Conservation (phyloP, 2,329 filamentous ascomycete species). For the Colletotrichum sp. region DNA sequence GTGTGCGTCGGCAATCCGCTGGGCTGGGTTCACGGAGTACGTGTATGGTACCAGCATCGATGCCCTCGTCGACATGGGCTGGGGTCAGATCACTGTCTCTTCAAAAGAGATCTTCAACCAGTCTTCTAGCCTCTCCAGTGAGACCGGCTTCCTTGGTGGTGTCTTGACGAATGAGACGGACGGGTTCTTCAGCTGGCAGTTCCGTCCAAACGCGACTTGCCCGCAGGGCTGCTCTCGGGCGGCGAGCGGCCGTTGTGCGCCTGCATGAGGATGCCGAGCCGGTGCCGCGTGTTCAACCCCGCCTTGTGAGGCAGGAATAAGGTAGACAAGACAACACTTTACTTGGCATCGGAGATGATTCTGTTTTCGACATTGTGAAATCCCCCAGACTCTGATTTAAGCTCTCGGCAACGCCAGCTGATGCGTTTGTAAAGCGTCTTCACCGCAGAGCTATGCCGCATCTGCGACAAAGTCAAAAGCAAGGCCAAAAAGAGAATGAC, state of each 20-base stretch:
- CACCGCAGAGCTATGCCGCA: not conserved
- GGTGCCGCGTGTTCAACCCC: not conserved
- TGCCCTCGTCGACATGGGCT: conserved; percentile 49
- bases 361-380: not conserved
- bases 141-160: conserved; percentile 45
- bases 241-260: not conserved
- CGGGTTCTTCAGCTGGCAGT: conserved; percentile 60
- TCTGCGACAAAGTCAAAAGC: not conserved
- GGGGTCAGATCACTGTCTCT: conserved; percentile 54
- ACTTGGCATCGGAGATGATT: not conserved
- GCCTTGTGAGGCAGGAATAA: not conserved
- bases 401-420: not conserved
- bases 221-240: conserved; percentile 12
- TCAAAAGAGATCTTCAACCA: conserved; percentile 51
- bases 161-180: conserved; percentile 60
- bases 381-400: not conserved
- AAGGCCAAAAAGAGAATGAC: not conserved
- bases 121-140: conserved; percentile 37
- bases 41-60: conserved; percentile 58
- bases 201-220: conserved; percentile 30
- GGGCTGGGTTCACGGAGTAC: conserved; percentile 60
- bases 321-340: not conserved
- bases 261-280: not conserved
- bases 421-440: not conserved
- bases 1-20: conserved; percentile 62